A percentile compares a stretch with the other conserved stretches of the same genome.
phyloP scores from a whole-genome alignment of 176 grass and related monocot genomes.

The Tillandsia fasciculata region DNA sequence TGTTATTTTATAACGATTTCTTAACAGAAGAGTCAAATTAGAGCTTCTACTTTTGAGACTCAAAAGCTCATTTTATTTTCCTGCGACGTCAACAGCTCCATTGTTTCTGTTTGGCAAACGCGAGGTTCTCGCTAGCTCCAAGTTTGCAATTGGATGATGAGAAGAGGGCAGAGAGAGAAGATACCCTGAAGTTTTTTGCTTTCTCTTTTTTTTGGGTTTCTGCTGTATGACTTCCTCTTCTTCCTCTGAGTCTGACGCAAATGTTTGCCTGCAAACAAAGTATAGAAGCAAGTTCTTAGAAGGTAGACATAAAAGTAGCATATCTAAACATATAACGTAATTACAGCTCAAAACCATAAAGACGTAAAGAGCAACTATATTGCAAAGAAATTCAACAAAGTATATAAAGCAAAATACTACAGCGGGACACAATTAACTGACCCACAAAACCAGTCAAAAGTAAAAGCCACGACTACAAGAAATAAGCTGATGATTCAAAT shows the following conservation, averaged over 20 bases:
- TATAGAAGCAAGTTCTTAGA: background rate
- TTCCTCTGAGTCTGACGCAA: conserved; percentile 80
- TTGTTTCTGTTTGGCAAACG: too few species aligned
- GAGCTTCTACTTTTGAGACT: too few species aligned
- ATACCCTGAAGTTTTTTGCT: conserved; percentile 44
- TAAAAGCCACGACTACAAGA: background rate
- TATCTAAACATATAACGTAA: background rate
- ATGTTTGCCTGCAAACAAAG: conserved; percentile 45
- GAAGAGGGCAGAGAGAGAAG: background rate
- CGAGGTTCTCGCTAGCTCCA: background rate
- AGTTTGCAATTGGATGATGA: conserved; percentile 1
- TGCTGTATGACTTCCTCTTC: conserved; percentile 67
- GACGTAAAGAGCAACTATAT: too few species aligned
- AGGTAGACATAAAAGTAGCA: background rate
- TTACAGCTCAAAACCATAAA: too few species aligned
- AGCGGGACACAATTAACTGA: too few species aligned
- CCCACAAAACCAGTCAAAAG: too few species aligned
- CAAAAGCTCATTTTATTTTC: too few species aligned
- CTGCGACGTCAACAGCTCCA: too few species aligned
- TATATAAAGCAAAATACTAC: too few species aligned
- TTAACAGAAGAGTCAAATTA: background rate
- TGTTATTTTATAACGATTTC: too few species aligned
- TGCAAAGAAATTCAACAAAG: too few species aligned
- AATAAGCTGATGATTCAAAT: background rate
- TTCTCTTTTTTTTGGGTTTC: conserved; percentile 44